phyloP scores from a whole-genome alignment of 164 flowering plant species.

The Magnolia sinica region DNA sequence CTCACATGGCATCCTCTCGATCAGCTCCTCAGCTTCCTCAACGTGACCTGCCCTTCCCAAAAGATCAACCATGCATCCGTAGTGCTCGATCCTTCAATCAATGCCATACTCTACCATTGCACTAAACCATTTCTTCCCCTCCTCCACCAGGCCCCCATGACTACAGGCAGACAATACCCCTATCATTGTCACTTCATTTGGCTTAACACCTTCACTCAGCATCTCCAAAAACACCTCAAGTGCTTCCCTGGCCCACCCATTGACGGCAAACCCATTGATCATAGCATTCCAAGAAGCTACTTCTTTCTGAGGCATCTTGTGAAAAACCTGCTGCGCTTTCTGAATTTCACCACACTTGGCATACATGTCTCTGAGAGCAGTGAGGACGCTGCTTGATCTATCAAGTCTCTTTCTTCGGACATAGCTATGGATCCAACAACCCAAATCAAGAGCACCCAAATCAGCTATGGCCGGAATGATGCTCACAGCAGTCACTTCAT shows the following conservation, averaged over 20 bases:
- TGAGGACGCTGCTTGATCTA: conserved; percentile 38
- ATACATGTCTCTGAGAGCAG: conserved; percentile 75
- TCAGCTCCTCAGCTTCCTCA: conserved; percentile 69
- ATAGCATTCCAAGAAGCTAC: conserved; percentile 72
- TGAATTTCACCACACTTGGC: conserved; percentile 70
- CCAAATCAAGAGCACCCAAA: conserved; percentile 71
- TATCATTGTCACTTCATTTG: conserved; percentile 63
- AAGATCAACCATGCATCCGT: conserved; percentile 74
- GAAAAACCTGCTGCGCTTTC: conserved; percentile 51
- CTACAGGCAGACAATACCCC: conserved; percentile 77
- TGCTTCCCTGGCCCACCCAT: conserved; percentile 66
- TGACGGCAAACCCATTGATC: conserved; percentile 69
- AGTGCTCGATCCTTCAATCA: conserved; percentile 58
- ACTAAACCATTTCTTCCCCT: conserved; percentile 67
- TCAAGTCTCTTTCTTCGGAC: conserved; percentile 47
- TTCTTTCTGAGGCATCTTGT: conserved; percentile 37
- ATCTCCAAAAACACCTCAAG: conserved; percentile 50
- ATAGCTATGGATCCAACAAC: conserved; percentile 59
- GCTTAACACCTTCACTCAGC: conserved; percentile 41
- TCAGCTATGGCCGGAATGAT: conserved; percentile 79
- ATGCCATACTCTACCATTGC: conserved; percentile 46
- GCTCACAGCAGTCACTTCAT: conserved; percentile 57
- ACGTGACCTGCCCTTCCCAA: conserved; percentile 72
- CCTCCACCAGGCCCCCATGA: conserved; percentile 73
- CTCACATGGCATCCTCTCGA: conserved; percentile 57